Conservation (phyloP, 148 eudicot genomes). For the Camellia japonica region DNA sequence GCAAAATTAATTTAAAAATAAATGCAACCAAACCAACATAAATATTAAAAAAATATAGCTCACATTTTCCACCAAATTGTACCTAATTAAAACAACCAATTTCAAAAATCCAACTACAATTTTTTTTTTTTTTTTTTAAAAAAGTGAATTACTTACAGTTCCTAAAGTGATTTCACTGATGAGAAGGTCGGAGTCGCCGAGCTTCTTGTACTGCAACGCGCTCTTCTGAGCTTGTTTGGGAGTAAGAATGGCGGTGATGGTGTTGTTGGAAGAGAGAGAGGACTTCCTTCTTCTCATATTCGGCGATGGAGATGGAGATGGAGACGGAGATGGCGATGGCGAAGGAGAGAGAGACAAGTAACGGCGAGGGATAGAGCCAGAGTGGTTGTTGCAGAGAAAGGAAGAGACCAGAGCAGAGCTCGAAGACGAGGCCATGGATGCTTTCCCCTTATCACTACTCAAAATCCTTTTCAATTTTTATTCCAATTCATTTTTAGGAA, state of each 20-base stretch:
- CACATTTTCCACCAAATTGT: conserved; percentile 3
- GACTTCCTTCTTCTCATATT: background rate
- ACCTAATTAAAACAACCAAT: background rate
- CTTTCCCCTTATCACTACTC: conserved; percentile 12
- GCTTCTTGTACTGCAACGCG: conserved; percentile 58
- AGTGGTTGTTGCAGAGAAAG: conserved; percentile 16
- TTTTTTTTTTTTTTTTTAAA: background rate
- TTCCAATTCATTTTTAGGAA: background rate
- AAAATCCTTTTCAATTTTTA: background rate
- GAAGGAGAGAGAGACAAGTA: background rate
- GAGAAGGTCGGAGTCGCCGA: conserved; percentile 79
- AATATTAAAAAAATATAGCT: background rate
- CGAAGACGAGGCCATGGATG: background rate
- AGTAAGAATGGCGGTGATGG: conserved; percentile 8
- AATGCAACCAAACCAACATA: background rate
- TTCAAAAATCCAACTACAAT: background rate
- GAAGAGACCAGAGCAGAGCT: conserved; percentile 1
- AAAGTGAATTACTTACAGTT: conserved; percentile 38
- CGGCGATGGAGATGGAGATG: background rate
- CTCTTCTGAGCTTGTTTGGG: conserved; percentile 29
- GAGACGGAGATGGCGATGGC: background rate
- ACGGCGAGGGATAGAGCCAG: conserved; percentile 6
- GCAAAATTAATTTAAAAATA: background rate
- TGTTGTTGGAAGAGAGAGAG: conserved; percentile 7
- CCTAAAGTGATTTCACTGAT: conserved; percentile 87